Base-by-base conservation (phyloP, 179 eudicot genomes). In the Vitellaria paradoxa region DNA sequence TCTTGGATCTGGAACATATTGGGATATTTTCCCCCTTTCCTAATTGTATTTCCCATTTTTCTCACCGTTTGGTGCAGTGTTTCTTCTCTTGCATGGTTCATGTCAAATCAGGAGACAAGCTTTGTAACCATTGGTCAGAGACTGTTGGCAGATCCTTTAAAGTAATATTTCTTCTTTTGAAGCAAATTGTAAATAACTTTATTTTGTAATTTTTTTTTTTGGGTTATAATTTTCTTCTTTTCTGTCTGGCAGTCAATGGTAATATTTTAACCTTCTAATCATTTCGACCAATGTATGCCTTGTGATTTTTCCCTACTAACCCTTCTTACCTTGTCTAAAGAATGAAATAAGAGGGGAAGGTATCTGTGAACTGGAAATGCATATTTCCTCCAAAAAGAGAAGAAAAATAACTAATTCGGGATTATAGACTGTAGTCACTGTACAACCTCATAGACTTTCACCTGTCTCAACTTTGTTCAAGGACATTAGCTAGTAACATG, bases 11-110 rank as follows among this genome's bases (percentile, higher is more conserved):
- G 42, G 18, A 6, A 9, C 55, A 52, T 67, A 15, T 24, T 49
- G 7, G 14, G 0, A 17, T 62, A 23, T 20, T 68, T 11, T 20
- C 49, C 13, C 61, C 8, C 9, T 11, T 2, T 18, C 46, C 21
- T 76, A 18, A 12, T 50, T 73, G 1, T 42, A 49, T n/a, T 53
- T 24, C 20, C 66, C 59, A 75, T 53, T 37, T 72, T 52, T 60
- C 65, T 81, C 70, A 8, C 76, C 79, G 30, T 68, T 17, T 82
- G 55, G 9, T 88, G 91, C 96, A 94, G 98, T 94, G 98, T 94
- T 86, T 94, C 98, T 76, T 94, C 98, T 82, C 97, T 94, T 79
- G 98, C 97, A 56, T 94, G 97, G 97, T 94, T 94, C 83, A 94
- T 94, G 98, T 94, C 98, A 45, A 92, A 90, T 87, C 98, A 94